Evolutionary conservation across 2,329 filamentous ascomycete genomes (phyloP).

Genomic region (Xylaria sp.): DNA sequence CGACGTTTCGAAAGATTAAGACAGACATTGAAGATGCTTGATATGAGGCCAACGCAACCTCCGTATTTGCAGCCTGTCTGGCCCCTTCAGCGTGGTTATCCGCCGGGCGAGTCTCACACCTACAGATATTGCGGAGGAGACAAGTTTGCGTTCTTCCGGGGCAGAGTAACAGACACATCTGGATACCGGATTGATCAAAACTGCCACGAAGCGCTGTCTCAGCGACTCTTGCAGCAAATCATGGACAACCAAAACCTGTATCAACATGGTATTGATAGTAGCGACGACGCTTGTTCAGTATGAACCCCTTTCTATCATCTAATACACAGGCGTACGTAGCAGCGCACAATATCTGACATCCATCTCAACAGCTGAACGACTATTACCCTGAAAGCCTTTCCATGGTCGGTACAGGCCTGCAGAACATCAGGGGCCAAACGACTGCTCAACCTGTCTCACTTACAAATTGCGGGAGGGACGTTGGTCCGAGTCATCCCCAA

Average conservation of each 20-base stretch:
- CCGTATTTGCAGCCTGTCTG: conserved; percentile 28
- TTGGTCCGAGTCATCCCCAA: conserved; percentile 45
- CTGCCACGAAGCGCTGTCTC: conserved; percentile 37
- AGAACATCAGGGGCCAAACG: conserved; percentile 44
- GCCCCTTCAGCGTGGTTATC: conserved; percentile 29
- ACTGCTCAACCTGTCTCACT: conserved; percentile 46
- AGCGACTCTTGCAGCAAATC: conserved; percentile 33
- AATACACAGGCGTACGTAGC: neutral
- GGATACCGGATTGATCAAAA: conserved; percentile 21
- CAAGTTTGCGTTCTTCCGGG: conserved; percentile 25
- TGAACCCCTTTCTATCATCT: conserved; percentile 29
- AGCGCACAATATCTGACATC: conserved; percentile 30
- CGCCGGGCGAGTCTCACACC: conserved; percentile 42
- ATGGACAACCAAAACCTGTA: conserved; percentile 43
- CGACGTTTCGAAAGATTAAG: conserved; percentile 32
- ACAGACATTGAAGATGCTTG: conserved; percentile 36
- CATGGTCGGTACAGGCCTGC: conserved; percentile 34
- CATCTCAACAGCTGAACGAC: conserved; percentile 39
- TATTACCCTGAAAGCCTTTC: conserved; percentile 36
- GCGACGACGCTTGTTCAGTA: conserved; percentile 44
- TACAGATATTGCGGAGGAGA: conserved; percentile 32
- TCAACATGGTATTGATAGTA: conserved; percentile 40
- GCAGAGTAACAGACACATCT: conserved; percentile 19
- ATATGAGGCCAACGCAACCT: conserved; percentile 32
- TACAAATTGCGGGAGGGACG: conserved; percentile 43